These are phyloP conservation scores for Solanum bulbocastanum DNA, from an alignment of 257 asterid genomes.

Conservation along the genomic window DNA sequence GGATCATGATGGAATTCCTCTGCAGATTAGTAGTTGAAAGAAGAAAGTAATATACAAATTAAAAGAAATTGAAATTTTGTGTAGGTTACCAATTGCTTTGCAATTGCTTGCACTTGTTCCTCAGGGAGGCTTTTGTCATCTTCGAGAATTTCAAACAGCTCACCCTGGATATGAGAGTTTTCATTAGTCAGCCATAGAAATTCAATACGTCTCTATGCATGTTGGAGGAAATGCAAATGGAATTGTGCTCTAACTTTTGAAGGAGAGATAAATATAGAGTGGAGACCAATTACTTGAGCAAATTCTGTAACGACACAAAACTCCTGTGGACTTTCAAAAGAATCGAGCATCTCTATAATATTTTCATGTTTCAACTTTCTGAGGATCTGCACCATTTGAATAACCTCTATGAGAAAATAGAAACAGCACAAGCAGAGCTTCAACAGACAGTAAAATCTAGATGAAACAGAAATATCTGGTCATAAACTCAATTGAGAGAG, in stretches of 20 bases:
- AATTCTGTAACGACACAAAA: constrained; percentile 97
- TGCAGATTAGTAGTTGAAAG: not conserved
- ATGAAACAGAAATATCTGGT: not conserved
- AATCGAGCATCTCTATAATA: constrained; percentile 89
- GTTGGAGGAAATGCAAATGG: not conserved
- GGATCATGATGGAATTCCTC: not conserved
- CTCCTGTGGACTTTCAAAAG: constrained; percentile 94
- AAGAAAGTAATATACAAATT: not conserved
- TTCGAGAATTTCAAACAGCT: constrained; percentile 93
- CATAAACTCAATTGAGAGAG: not conserved
- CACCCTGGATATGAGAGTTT: constrained; percentile 53
- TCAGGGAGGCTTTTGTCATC: constrained; percentile 99
- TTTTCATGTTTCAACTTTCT: constrained; percentile 93
- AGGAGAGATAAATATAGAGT: not conserved
- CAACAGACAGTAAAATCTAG: not conserved
- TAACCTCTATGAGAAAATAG: constrained; percentile 3
- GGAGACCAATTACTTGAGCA: constrained; percentile 52
- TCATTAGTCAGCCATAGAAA: not conserved
- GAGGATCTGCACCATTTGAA: constrained; percentile 50
- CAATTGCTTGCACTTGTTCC: constrained; percentile 98
- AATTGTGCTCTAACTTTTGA: not conserved
- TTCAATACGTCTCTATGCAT: not conserved
- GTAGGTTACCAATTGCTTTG: constrained; percentile 77
- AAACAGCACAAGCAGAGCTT: not conserved
- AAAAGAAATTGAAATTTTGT: not conserved